These are phyloP conservation scores for Daedaleopsis nitida DNA, from an alignment of 768 basidiomycete genomes.

Conservation along the genomic window DNA sequence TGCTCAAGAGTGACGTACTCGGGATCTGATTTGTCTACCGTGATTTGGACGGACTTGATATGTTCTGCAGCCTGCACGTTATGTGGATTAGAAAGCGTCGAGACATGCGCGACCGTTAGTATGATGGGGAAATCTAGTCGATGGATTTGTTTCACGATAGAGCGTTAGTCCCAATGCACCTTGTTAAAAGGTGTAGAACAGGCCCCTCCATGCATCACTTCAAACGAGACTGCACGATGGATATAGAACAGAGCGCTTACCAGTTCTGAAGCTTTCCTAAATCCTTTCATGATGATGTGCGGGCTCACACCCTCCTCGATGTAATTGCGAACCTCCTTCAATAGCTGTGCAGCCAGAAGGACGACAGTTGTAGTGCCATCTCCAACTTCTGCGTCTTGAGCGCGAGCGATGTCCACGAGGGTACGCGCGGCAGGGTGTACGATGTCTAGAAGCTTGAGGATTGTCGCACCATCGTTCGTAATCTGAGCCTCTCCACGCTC, in stretches of 20 bases:
- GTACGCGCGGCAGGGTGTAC: conserved; percentile 97
- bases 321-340: conserved; percentile 89
- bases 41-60: conserved; percentile 88
- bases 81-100: neutral
- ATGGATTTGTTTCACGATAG: no score
- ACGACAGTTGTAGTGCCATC: conserved; percentile 98
- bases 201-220: no score
- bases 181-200: no score
- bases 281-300: conserved; percentile 97
- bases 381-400: conserved; percentile 97
- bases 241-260: conserved; percentile 45
- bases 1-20: conserved; percentile 57
- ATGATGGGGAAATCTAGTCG: no score
- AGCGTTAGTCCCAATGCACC: no score
- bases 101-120: no score
- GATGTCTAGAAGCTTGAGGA: conserved; percentile 95
- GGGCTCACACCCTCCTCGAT: conserved; percentile 98
- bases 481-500: conserved; percentile 96
- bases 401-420: conserved; percentile 97
- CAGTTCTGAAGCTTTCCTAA: conserved; percentile 83
- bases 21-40: conserved; percentile 86
- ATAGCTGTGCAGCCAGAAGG: conserved; percentile 87
- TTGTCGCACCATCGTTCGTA: conserved; percentile 99
- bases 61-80: conserved; percentile 71
- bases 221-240: no score